phyloP scores from a whole-genome alignment of 345 rosid genomes.

The Lenwebbia sp. region DNA sequence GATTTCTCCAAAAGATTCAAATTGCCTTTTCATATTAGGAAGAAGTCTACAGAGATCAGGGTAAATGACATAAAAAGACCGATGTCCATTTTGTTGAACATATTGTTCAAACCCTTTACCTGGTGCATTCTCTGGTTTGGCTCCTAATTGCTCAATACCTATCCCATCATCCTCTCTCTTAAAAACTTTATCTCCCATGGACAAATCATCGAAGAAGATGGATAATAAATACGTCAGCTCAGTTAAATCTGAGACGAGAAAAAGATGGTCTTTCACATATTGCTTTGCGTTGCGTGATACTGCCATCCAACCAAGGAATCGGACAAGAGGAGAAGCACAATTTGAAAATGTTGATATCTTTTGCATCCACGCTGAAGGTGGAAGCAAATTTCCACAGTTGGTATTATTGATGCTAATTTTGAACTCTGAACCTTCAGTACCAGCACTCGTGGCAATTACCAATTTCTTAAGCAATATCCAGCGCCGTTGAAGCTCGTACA shows the following conservation, averaged over 20 bases:
- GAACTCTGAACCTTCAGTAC: slow-evolving; percentile 37
- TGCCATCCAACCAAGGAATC: slow-evolving; percentile 92
- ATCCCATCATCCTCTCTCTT: slow-evolving; percentile 21
- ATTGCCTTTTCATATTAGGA: slow-evolving; percentile 62
- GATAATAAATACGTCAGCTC: slow-evolving; percentile 49
- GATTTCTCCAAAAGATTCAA: slow-evolving; percentile 55
- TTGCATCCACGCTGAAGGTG: slow-evolving; percentile 59
- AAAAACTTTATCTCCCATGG: slow-evolving; percentile 28
- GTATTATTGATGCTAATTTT: slow-evolving; percentile 16
- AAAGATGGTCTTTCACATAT: slow-evolving; percentile 37
- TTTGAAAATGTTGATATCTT: slow-evolving; percentile 48
- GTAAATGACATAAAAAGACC: slow-evolving; percentile 45
- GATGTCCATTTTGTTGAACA: slow-evolving; percentile 19
- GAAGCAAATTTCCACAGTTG: slow-evolving; percentile 46
- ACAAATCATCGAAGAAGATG: slow-evolving; percentile 66
- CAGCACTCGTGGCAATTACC: slow-evolving; percentile 60
- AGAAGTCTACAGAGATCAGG: slow-evolving; percentile 56
- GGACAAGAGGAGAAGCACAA: slow-evolving; percentile 52
- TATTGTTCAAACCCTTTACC: slow-evolving; percentile 11
- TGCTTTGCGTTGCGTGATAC: slow-evolving; percentile 55
- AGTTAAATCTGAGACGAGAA: slow-evolving; percentile 57
- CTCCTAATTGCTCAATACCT: slow-evolving; percentile 13
- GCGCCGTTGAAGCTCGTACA: slow-evolving; percentile 35
- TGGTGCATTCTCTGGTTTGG: slow-evolving; percentile 5
- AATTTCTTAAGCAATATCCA: slow-evolving; percentile 64